phyloP scores from a whole-genome alignment of 2,329 filamentous ascomycete species.

The Nothopassalora personata region DNA sequence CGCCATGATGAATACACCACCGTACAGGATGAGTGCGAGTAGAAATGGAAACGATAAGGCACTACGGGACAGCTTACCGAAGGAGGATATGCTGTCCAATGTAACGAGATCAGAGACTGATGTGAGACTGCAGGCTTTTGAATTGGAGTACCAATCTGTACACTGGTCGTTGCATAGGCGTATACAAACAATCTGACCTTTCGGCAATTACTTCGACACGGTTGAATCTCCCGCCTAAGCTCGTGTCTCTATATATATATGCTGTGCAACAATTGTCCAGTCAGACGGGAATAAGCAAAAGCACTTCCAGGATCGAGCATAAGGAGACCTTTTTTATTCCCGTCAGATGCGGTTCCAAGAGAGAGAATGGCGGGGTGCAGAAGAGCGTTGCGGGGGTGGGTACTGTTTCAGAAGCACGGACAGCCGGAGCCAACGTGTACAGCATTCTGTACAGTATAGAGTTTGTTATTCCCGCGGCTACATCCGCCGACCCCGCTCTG shows the following conservation, averaged over 20 bases:
- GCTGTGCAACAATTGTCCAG: not conserved
- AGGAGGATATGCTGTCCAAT: not conserved
- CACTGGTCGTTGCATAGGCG: not conserved
- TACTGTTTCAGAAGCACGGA: too few relatives aligned
- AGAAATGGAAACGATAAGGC: not conserved
- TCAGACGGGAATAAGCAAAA: conserved; percentile 9
- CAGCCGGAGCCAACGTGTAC: too few relatives aligned
- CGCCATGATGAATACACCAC: not conserved
- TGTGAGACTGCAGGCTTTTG: not conserved
- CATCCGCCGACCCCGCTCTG: too few relatives aligned
- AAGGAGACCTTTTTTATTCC: not conserved
- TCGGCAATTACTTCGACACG: not conserved
- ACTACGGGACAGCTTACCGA: too few relatives aligned
- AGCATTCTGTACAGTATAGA: too few relatives aligned
- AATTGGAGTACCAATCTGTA: not conserved
- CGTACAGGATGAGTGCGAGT: not conserved
- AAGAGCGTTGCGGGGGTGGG: not conserved
- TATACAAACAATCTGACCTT: not conserved
- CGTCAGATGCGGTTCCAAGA: not conserved
- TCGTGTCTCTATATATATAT: conserved; percentile 18
- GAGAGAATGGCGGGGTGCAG: not conserved
- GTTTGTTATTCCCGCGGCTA: too few relatives aligned
- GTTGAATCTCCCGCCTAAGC: not conserved
- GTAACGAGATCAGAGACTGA: not conserved
- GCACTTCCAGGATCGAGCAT: not conserved